Percentiles rank a stretch among this genome's conserved stretches.
phyloP scores from a whole-genome alignment of 2,329 filamentous ascomycete species.

The Ceratocystis huliohia region DNA sequence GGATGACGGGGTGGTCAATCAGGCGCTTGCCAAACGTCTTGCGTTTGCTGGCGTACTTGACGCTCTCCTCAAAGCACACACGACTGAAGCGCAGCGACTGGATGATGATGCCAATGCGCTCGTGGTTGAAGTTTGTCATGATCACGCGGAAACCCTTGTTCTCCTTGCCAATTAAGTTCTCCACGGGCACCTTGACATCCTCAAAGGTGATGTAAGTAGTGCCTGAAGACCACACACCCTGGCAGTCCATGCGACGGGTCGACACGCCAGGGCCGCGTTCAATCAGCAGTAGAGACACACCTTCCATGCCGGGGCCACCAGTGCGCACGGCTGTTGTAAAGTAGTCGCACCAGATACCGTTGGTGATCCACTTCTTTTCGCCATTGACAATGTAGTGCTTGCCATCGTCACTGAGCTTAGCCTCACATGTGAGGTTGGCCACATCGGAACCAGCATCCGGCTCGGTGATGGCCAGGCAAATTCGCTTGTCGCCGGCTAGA shows the following conservation, averaged over 20 bases:
- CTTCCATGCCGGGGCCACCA: constrained; percentile 79
- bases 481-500: constrained; percentile 84
- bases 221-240: constrained; percentile 88
- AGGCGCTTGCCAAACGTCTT: constrained; percentile 93
- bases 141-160: constrained; percentile 98
- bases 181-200: constrained; percentile 98
- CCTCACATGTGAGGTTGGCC: constrained; percentile 88
- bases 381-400: constrained; percentile 99
- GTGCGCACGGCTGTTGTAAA: constrained; percentile 95
- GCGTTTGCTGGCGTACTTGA: constrained; percentile 96
- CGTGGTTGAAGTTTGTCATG: constrained; percentile 99
- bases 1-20: constrained; percentile 93
- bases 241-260: constrained; percentile 94
- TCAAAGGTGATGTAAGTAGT: constrained; percentile 98
- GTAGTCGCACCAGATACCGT: constrained; percentile 93
- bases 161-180: constrained; percentile 94
- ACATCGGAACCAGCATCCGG: constrained; percentile 92
- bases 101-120: constrained; percentile 97
- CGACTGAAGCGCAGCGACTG: constrained; percentile 90
- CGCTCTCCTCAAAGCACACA: constrained; percentile 90
- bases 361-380: constrained; percentile 99
- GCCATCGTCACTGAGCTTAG: constrained; percentile 84
- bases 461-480: constrained; percentile 95
- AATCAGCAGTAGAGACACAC: constrained; percentile 79
- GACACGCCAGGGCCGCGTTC: constrained; percentile 81